Evolutionary conservation across 1,284 basidiomycete genomes (phyloP).

Genomic region (Ustilago nuda): DNA sequence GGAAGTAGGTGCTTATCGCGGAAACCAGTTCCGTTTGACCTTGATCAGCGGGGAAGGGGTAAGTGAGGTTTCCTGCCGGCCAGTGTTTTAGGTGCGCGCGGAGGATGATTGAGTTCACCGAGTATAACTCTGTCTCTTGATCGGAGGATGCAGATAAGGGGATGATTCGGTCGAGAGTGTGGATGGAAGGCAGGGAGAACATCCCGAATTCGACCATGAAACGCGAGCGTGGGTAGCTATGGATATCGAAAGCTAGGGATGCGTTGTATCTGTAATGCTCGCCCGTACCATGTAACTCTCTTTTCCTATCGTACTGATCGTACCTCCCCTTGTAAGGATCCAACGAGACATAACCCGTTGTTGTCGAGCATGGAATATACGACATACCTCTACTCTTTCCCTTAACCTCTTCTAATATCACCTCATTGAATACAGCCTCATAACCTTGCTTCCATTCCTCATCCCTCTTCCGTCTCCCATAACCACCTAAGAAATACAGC

Average conservation of each 20-base stretch:
- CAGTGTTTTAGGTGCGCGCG: conserved; percentile 75
- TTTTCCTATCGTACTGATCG: conserved; percentile 72
- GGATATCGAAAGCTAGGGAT: conserved; percentile 74
- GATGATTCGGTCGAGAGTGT: conserved; percentile 76
- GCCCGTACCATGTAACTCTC: conserved; percentile 73
- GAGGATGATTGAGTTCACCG: conserved; percentile 76
- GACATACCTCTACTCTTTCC: conserved; percentile 75
- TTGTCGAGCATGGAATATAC: conserved; percentile 76
- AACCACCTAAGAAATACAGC: conserved; percentile 36
- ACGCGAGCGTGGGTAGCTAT: conserved; percentile 74
- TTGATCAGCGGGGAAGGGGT: conserved; percentile 74
- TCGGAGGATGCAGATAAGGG: conserved; percentile 66
- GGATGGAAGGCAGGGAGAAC: conserved; percentile 77
- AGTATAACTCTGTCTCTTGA: conserved; percentile 71
- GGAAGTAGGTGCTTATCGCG: conserved; percentile 72
- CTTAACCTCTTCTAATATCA: conserved; percentile 73
- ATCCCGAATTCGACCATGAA: conserved; percentile 78
- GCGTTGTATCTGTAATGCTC: conserved; percentile 74
- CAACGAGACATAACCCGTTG: conserved; percentile 73
- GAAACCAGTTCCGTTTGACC: conserved; percentile 75
- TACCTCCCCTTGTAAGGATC: conserved; percentile 75
- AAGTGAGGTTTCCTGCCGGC: conserved; percentile 74
- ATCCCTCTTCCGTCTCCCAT: conserved; percentile 21
- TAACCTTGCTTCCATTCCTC: conserved; percentile 36
- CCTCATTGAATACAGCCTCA: conserved; percentile 70